Base-by-base conservation (phyloP, 257 asterid species). In the Verbascum thapsus region DNA sequence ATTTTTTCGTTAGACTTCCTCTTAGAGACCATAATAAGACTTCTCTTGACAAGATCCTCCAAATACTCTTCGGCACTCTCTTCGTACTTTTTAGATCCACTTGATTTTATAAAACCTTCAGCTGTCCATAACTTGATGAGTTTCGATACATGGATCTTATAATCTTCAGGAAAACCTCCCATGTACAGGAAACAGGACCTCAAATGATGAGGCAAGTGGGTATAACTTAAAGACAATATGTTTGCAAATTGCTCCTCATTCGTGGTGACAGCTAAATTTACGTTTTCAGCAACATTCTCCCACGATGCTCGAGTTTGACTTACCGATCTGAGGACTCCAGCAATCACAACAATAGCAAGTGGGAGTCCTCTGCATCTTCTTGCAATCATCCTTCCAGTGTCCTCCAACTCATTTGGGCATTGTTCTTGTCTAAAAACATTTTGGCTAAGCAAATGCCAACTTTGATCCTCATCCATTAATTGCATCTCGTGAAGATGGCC, bases 61-160 rank as follows among this genome's bases (percentile, higher is more conserved):
- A 73, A 32, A 41, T 30, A 64, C n/a, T 41, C 66, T 20, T 50
- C 40, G 1, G 59, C 63, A 11, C 0, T 19, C 8, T 62, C 38
- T 40, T 68, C 78, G 8, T 40, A 39, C 11, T 10, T 45, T 13
- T 68, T 20, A 11, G 13, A n/a, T 30, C 0, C 44, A 19, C 2
- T 53, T 16, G 32, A 20, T 23, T 43, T 54, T 7, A 65, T 5
- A 42, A 65, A 53, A 15, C 67, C 78, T 18, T 62, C 71, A 0
- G 70, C 78, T 30, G 63, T 6, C 74, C 74, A 69, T 37, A 69
- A 30, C 7, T 58, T 57, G 5, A 53, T 30, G 19, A 74, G 70
- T n/a, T 3, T 19, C 2, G 34, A 6, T 12, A 60, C 70, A 9
- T 8, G 37, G 8, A 74, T 53, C 23, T 55, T 32, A 5, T 56